phyloP scores from a whole-genome alignment of 768 basidiomycete genomes.

The Chalciporus sphaerocephalus region DNA sequence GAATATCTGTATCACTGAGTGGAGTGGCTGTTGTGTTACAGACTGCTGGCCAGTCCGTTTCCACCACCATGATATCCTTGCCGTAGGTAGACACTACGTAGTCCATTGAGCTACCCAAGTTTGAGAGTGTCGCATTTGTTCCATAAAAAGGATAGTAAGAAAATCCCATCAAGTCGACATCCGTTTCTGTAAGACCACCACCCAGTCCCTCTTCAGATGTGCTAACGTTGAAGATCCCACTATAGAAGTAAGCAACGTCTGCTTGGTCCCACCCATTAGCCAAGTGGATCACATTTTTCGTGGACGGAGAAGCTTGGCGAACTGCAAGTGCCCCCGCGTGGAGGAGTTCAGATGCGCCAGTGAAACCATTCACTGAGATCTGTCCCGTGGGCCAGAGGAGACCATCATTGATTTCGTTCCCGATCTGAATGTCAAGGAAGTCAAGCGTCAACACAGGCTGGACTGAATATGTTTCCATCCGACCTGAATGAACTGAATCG shows the following conservation, averaged over 20 bases:
- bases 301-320: conserved; percentile 2
- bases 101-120: conserved; percentile 3
- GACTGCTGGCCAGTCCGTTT: conserved; percentile 10
- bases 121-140: conserved; percentile 5
- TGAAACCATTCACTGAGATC: conserved; percentile 30
- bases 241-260: conserved; percentile 5
- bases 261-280: conserved; percentile 8
- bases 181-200: conserved; percentile 2
- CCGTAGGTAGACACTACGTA: conserved; percentile 7
- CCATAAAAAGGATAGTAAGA: conserved; percentile 14
- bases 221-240: conserved; percentile 1
- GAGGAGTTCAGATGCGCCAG: conserved; percentile 34
- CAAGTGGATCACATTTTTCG: conserved; percentile 8
- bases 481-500: neutral
- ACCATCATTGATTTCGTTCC: conserved; percentile 40
- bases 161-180: conserved; percentile 9
- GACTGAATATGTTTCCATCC: neutral
- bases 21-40: neutral
- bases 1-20: conserved; percentile 12
- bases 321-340: conserved; percentile 30
- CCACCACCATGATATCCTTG: conserved; percentile 13
- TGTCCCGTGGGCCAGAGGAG: conserved; percentile 38
- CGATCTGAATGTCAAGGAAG: conserved; percentile 19
- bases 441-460: neutral
- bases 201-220: neutral